phyloP scores from a whole-genome alignment of 2,329 filamentous ascomycete species.

The Aspergillus niger region DNA sequence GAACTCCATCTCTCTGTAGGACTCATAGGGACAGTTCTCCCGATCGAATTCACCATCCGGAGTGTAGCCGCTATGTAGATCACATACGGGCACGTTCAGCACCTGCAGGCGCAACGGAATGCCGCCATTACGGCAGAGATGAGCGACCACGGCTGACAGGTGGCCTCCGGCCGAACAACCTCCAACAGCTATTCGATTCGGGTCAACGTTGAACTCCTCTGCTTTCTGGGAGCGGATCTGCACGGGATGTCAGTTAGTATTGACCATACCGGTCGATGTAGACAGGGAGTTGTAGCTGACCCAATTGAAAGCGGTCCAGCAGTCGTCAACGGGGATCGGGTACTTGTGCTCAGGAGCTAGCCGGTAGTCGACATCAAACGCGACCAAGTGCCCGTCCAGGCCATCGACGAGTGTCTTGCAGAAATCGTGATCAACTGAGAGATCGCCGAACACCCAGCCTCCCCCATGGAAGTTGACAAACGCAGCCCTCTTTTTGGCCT shows the following conservation, averaged over 20 bases:
- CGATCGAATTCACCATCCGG: conserved; percentile 38
- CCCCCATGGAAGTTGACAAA: conserved; percentile 48
- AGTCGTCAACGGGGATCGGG: conserved; percentile 43
- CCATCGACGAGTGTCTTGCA: conserved; percentile 44
- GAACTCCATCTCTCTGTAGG: conserved; percentile 43
- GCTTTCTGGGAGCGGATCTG: conserved; percentile 37
- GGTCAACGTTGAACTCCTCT: conserved; percentile 38
- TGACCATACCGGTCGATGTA: neutral
- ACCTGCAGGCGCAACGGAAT: conserved; percentile 42
- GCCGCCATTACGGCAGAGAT: conserved; percentile 40
- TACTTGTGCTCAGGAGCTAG: conserved; percentile 44
- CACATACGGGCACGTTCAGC: conserved; percentile 40
- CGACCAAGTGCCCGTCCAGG: conserved; percentile 42
- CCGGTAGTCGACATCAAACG: conserved; percentile 49
- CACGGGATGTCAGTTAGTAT: conserved; percentile 10
- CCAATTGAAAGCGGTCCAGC: conserved; percentile 45
- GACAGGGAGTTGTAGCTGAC: conserved; percentile 22
- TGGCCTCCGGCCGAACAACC: conserved; percentile 45
- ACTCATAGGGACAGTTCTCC: conserved; percentile 41
- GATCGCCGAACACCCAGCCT: conserved; percentile 48
- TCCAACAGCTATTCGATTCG: conserved; percentile 39
- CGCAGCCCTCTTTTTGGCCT: conserved; percentile 36
- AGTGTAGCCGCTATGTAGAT: conserved; percentile 41
- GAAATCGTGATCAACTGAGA: conserved; percentile 42
- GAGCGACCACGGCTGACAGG: conserved; percentile 41